phyloP scores from a whole-genome alignment of 495 filamentous ascomycete genomes.

The Aspergillus indologenus region DNA sequence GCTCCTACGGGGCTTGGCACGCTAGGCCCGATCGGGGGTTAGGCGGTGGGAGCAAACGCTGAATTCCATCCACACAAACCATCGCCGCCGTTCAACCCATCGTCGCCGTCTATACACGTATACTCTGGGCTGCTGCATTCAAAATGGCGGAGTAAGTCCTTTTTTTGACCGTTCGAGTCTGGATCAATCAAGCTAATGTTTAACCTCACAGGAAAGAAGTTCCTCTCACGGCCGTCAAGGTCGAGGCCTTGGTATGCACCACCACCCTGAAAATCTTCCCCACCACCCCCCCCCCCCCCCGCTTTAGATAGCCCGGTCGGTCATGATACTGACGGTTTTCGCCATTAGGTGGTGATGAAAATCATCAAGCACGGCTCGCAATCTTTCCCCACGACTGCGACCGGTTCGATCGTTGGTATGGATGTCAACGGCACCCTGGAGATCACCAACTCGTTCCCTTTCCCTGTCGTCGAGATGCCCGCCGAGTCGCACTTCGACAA shows the following conservation, averaged over 20 bases:
- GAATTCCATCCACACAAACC: constrained; percentile 48
- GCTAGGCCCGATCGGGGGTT: constrained; percentile 23
- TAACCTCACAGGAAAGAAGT: constrained; percentile 49
- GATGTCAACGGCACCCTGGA: constrained; percentile 79
- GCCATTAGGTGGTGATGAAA: constrained; percentile 82
- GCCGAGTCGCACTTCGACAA: constrained; percentile 78
- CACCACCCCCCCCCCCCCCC: constrained; percentile 29
- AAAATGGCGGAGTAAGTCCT: constrained; percentile 47
- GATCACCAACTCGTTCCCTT: constrained; percentile 92
- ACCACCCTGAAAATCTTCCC: constrained; percentile 29
- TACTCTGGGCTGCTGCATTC: constrained; percentile 28
- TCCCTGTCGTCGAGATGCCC: constrained; percentile 79
- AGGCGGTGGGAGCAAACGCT: constrained; percentile 32
- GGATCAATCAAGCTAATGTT: constrained; percentile 9
- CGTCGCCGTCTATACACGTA: constrained; percentile 25
- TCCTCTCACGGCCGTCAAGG: constrained; percentile 74
- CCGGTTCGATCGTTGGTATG: constrained; percentile 89
- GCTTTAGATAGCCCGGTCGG: constrained; percentile 9
- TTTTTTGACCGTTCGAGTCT: not conserved
- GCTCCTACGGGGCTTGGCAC: constrained; percentile 23
- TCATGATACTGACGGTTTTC: constrained; percentile 4
- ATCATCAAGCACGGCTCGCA: constrained; percentile 90
- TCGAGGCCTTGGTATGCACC: constrained; percentile 71
- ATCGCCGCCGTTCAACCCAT: constrained; percentile 28
- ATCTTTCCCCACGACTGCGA: constrained; percentile 83